These are phyloP conservation scores for Salix arbutifolia DNA, from an alignment of 345 rosid species.

Conservation along the genomic window DNA sequence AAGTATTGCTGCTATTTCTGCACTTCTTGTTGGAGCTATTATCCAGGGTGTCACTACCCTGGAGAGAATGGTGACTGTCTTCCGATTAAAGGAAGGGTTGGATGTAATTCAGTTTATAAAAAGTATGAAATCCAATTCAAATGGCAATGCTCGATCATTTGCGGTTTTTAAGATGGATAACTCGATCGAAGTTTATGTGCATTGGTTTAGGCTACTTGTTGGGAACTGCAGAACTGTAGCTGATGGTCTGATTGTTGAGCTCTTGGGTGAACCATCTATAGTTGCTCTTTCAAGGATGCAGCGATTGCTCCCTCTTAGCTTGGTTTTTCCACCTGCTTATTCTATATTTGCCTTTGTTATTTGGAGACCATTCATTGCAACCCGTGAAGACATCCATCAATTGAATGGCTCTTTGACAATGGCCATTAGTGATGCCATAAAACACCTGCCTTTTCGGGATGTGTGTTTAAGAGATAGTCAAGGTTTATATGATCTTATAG, in stretches of 20 bases:
- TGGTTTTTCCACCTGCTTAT: constrained; percentile 93
- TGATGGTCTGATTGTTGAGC: constrained; percentile 83
- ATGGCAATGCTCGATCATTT: constrained; percentile 69
- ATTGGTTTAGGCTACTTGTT: constrained; percentile 88
- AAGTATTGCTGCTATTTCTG: constrained; percentile 76
- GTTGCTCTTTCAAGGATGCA: constrained; percentile 96
- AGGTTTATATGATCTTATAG: constrained; percentile 78
- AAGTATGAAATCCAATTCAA: constrained; percentile 63
- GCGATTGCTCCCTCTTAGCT: constrained; percentile 70
- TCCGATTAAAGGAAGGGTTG: constrained; percentile 78
- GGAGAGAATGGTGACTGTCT: constrained; percentile 83
- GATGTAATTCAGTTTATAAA: constrained; percentile 81
- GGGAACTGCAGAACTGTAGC: constrained; percentile 86
- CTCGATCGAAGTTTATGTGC: constrained; percentile 66
- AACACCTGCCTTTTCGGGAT: constrained; percentile 85
- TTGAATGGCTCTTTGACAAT: constrained; percentile 63
- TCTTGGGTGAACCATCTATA: constrained; percentile 80
- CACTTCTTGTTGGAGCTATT: constrained; percentile 74
- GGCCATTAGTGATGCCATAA: constrained; percentile 78
- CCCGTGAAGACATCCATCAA: constrained; percentile 77
- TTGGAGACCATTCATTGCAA: constrained; percentile 70
- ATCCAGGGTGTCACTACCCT: constrained; percentile 88
- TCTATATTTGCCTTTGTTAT: constrained; percentile 71
- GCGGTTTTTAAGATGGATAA: constrained; percentile 62
- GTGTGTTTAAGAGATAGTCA: constrained; percentile 81